Base-by-base conservation (phyloP, 2,329 filamentous ascomycete genomes). In the Annulohypoxylon truncatum region DNA sequence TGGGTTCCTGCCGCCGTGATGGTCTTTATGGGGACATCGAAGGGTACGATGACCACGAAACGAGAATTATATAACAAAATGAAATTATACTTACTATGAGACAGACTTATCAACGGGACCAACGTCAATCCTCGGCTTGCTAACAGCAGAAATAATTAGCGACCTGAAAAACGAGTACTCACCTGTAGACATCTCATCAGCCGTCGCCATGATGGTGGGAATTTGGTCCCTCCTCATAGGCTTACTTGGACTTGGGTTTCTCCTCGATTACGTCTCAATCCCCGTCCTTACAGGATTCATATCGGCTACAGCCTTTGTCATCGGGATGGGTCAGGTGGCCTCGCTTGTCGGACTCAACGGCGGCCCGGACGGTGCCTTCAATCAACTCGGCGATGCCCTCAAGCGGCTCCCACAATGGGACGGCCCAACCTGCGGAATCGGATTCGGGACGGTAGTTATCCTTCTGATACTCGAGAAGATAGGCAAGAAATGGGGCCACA, bases 231-330 rank as follows among this genome's bases (percentile, higher is more conserved):
- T 90, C 20, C 80, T 82, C 13, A 78, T 91, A 2, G 89, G 89
- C 0, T 79, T 90, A 1, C 79, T 90, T 20, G 88, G 87, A 55
- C 83, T 90, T 4, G 88, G 88, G 0, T 91, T 89, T 73, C 79
- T 90, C 4, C 81, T 91, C 18, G 87, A 91, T 64, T 90, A 89
- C 70, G 86, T 91, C 69, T 90, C 88, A 0, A 82, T 88, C 0
- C 88, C 88, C 0, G 86, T 90, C 1, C 81, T 91, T 0, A 87
- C 82, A 5, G 89, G 89, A 3, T 90, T 90, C 78, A 89, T 91
- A 70, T 89, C 87, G 0, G 88, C 88, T 1, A 88, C 89, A 1
- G 89, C 87, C 22, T 85, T 91, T 50, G 88, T 87, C 28, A 90
- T 91, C 72, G 84, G 87, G 20, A 83, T 90, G 52, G 87, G 87